Conservation (phyloP, 305 asterid genomes). For the Plantago coronopus region DNA sequence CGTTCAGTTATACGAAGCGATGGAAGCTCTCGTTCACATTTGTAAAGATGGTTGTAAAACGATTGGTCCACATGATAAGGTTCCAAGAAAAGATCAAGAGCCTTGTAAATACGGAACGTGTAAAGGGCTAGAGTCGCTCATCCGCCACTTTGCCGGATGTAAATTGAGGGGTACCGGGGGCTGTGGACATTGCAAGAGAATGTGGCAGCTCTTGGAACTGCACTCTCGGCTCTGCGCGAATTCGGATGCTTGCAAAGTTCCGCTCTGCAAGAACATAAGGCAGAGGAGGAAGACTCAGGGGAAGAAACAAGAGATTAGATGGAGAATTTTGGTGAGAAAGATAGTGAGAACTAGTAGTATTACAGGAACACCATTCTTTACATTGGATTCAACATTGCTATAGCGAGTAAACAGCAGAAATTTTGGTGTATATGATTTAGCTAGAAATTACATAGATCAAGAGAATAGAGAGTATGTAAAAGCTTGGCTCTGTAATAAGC, state of each 20-base stretch:
- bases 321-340: constrained; percentile 83
- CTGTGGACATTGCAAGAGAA: constrained; percentile 81
- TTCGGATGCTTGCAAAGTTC: constrained; percentile 61
- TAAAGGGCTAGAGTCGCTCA: constrained; percentile 62
- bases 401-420: not conserved
- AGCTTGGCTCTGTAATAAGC: no score
- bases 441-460: constrained; percentile 4
- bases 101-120: constrained; percentile 70
- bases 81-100: constrained; percentile 33
- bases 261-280: constrained; percentile 82
- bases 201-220: constrained; percentile 80
- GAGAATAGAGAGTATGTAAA: constrained; percentile 1
- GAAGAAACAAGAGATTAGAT: constrained; percentile 75
- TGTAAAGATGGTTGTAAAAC: constrained; percentile 81
- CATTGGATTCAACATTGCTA: constrained; percentile 40
- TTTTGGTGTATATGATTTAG: not conserved
- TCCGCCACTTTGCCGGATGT: constrained; percentile 85
- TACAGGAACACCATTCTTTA: constrained; percentile 74
- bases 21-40: constrained; percentile 93
- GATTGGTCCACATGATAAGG: constrained; percentile 74
- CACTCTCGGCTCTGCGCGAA: constrained; percentile 80
- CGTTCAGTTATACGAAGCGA: constrained; percentile 69
- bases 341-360: constrained; percentile 85
- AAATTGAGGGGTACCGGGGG: constrained; percentile 68
- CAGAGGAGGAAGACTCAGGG: constrained; percentile 49